phyloP scores from a whole-genome alignment of 768 basidiomycete genomes.

The Zangia roseola region DNA sequence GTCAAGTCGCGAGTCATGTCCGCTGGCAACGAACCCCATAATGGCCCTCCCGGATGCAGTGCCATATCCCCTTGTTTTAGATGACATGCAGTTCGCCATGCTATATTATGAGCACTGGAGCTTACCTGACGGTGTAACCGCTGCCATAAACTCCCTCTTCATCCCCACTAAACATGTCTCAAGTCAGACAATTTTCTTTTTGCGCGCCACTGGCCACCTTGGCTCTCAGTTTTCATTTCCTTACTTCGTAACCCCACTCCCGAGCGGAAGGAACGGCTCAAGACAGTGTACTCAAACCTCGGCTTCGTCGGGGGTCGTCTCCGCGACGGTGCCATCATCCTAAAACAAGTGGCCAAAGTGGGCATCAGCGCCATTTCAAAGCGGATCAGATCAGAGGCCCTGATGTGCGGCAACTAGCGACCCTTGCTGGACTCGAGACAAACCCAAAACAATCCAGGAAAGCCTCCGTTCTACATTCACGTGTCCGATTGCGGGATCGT shows the following conservation, averaged over 20 bases:
- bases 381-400: neutral
- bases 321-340: conserved; percentile 36
- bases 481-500: conserved; percentile 41
- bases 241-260: conserved; percentile 35
- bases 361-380: conserved; percentile 22
- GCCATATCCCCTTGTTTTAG: no score
- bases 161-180: conserved; percentile 10
- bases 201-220: conserved; percentile 46
- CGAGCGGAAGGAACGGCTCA: conserved; percentile 31
- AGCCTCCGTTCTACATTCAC: conserved; percentile 44
- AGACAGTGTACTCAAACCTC: conserved; percentile 34
- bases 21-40: no score
- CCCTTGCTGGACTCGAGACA: conserved; percentile 38
- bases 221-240: conserved; percentile 42
- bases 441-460: conserved; percentile 35
- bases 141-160: neutral
- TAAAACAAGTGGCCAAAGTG: conserved; percentile 34
- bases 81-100: neutral
- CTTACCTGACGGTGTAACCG: neutral
- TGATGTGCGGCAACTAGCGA: conserved; percentile 26
- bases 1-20: no score
- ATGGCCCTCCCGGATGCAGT: no score
- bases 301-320: conserved; percentile 38
- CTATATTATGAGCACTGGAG: neutral
- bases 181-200: conserved; percentile 34